These are phyloP conservation scores for Chloromonas sp. DNA, from an alignment of 163 green algal species.

Conservation along the genomic window DNA sequence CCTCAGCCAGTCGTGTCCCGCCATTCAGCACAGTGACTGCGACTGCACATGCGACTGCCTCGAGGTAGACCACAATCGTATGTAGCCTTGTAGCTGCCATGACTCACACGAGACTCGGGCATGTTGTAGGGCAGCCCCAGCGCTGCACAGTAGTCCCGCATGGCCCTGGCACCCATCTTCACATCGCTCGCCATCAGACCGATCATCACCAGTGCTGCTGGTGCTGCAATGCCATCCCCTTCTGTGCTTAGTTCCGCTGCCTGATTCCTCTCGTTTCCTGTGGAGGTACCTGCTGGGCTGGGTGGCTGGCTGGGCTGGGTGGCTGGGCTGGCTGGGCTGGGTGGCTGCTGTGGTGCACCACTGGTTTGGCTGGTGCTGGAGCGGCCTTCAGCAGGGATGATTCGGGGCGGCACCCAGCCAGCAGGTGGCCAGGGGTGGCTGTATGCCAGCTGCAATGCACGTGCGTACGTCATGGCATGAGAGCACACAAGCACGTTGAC, in stretches of 20 bases:
- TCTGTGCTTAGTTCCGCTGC: no score
- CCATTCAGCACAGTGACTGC: no score
- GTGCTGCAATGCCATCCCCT: not conserved
- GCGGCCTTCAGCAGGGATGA: no score
- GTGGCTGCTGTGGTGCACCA: not conserved
- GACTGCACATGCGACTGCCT: no score
- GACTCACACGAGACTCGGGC: not conserved
- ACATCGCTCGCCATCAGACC: not conserved
- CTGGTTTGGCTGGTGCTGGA: no score
- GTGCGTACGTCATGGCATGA: no score
- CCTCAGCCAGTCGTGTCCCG: no score
- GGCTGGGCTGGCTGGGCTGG: not conserved
- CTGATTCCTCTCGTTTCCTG: no score
- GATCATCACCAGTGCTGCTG: not conserved
- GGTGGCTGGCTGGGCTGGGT: not conserved
- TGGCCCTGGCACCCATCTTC: not conserved
- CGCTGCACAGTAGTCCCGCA: not conserved
- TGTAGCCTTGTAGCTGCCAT: no score
- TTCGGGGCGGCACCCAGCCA: not conserved
- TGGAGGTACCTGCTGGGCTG: not conserved
- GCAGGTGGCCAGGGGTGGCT: not conserved
- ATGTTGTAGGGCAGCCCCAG: not conserved
- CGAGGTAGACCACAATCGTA: no score
- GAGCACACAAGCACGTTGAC: no score
- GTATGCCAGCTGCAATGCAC: not conserved